Evolutionary conservation across 768 basidiomycete genomes (phyloP).

Genomic region (Infundibulicybe gibba): DNA sequence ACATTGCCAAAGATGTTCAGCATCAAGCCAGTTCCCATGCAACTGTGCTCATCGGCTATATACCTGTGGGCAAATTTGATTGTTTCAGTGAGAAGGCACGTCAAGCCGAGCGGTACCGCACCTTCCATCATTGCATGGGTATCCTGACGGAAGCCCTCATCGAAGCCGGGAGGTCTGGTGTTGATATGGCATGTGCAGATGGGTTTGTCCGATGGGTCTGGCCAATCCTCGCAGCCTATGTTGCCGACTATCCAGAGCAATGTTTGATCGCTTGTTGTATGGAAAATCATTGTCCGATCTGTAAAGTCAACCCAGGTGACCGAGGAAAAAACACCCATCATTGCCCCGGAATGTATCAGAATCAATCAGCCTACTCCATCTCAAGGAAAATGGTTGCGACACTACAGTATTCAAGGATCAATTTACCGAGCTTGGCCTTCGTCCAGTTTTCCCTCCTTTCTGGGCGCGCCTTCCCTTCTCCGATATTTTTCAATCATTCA

Average conservation of each 20-base stretch:
- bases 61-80: constrained; percentile 26
- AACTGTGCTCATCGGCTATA: constrained; percentile 25
- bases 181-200: constrained; percentile 29
- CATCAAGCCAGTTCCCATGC: constrained; percentile 19
- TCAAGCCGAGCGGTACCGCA: constrained; percentile 15
- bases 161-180: constrained; percentile 25
- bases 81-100: constrained; percentile 11
- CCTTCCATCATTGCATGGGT: constrained; percentile 29
- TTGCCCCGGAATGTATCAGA: neutral
- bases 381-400: neutral
- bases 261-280: constrained; percentile 23
- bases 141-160: constrained; percentile 22
- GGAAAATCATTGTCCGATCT: constrained; percentile 22
- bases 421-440: constrained; percentile 1
- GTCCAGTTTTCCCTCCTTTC: constrained; percentile 24
- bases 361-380: neutral
- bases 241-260: constrained; percentile 33
- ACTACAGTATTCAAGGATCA: constrained; percentile 8
- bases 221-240: constrained; percentile 29
- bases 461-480: constrained; percentile 33
- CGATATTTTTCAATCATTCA: constrained; percentile 33
- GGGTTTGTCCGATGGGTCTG: constrained; percentile 15
- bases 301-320: constrained; percentile 13
- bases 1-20: constrained; percentile 21
- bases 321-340: constrained; percentile 7